A percentile compares a stretch with the other conserved stretches of the same genome.
phyloP scores from a whole-genome alignment of 2,329 filamentous ascomycete genomes.

The Clonostachys byssicola region DNA sequence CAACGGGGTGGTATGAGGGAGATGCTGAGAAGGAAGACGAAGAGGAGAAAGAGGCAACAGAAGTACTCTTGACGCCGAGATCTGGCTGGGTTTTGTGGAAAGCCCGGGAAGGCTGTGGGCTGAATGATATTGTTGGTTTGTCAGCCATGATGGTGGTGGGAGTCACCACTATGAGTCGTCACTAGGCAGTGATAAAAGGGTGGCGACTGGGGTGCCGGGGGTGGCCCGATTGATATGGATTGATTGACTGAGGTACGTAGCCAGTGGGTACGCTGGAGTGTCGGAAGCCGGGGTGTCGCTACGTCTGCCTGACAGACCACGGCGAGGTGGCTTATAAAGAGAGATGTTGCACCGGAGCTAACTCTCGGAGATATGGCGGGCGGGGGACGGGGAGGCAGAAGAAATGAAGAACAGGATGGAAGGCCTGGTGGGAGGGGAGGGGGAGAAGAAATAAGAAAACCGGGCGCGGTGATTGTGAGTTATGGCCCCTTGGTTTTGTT shows the following conservation, averaged over 20 bases:
- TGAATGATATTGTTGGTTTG: constrained; percentile 21
- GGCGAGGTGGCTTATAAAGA: no score
- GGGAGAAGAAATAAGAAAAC: no score
- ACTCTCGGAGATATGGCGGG: background rate
- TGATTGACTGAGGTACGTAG: background rate
- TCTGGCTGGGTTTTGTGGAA: constrained; percentile 3
- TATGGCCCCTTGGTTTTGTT: background rate
- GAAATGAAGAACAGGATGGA: background rate
- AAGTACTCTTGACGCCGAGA: constrained; percentile 8
- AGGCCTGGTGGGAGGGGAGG: background rate
- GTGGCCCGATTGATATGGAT: background rate
- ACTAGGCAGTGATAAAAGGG: background rate
- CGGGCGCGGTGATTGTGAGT: background rate
- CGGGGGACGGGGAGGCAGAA: background rate
- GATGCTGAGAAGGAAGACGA: constrained; percentile 7
- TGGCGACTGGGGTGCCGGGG: background rate
- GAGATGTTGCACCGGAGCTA: no score
- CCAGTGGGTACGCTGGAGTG: background rate
- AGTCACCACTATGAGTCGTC: constrained; percentile 6
- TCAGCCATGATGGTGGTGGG: constrained; percentile 22
- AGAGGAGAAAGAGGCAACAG: constrained; percentile 5
- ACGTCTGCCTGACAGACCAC: background rate
- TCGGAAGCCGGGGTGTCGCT: background rate
- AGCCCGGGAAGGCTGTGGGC: constrained; percentile 22
- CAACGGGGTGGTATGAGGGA: constrained; percentile 3